phyloP scores from a whole-genome alignment of 2,329 filamentous ascomycete genomes.

The Neonectria faginata region DNA sequence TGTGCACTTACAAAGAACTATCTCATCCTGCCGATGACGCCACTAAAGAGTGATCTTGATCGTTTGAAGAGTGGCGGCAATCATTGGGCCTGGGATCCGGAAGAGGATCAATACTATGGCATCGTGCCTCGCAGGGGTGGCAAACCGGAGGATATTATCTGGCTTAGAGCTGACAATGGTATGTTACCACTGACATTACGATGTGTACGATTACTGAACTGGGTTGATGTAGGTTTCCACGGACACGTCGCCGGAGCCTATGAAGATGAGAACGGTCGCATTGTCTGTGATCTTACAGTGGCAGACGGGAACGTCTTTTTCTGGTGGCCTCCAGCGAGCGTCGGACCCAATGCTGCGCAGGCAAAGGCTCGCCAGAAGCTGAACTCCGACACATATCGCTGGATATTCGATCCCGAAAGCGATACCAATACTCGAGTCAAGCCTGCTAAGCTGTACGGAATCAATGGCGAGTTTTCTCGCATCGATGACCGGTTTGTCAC shows the following conservation, averaged over 20 bases:
- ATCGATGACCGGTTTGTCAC: constrained; percentile 26
- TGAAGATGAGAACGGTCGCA: constrained; percentile 26
- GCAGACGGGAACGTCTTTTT: constrained; percentile 32
- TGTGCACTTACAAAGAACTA: constrained; percentile 10
- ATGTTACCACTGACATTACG: not conserved
- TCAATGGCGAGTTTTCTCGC: constrained; percentile 23
- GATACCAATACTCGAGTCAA: constrained; percentile 8
- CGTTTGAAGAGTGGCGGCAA: constrained; percentile 7
- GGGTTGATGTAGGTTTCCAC: constrained; percentile 17
- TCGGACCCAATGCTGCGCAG: constrained; percentile 9
- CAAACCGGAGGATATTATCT: constrained; percentile 7
- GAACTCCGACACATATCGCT: constrained; percentile 18
- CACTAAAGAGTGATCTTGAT: constrained; percentile 6
- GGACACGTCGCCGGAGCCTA: constrained; percentile 30
- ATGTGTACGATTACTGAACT: not conserved
- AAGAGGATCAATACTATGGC: constrained; percentile 9
- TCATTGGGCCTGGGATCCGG: constrained; percentile 7
- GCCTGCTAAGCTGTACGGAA: constrained; percentile 14
- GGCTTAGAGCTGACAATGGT: constrained; percentile 27
- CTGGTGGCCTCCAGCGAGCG: constrained; percentile 18
- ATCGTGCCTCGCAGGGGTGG: constrained; percentile 5
- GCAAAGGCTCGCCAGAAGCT: constrained; percentile 15
- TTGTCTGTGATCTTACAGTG: constrained; percentile 26
- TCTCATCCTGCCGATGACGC: constrained; percentile 8
- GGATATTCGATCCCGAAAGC: constrained; percentile 20